Evolutionary conservation across 164 flowering plant species (phyloP), one percentile per base, ranked within the genome.

Genomic region (Magnolia officinalis): DNA sequence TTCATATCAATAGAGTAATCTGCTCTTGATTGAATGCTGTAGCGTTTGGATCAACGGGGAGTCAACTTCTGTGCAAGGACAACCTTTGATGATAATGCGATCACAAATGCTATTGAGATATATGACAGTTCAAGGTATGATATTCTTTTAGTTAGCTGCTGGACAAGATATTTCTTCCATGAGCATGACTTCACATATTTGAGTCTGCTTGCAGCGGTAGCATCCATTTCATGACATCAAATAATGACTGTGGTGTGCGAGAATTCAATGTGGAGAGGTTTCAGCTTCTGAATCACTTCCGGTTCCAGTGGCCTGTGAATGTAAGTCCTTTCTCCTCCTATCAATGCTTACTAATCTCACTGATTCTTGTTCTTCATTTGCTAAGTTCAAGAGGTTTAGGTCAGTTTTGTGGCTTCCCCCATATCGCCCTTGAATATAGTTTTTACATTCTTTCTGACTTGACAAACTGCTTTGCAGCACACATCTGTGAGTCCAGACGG

Each of bases 401-500:
- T 37, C 45, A 3, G 45, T 37, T 37, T 37, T 37, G 45, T 37
- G 45, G 45, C 45, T 37, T 37, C 6, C 45, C 45, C 6, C 6
- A 3, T 37, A 37, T 37, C 45, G 2, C 45, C 45, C 6, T 37
- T 37, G 6, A 37, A 37, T 37, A 37, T 37, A 37, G 45, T 5
- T 37, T 37, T 37, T 37, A 37, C 6, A 37, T 37, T 37, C 45
- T 37, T 37, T 37, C 45, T 37, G 45, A 37, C 45, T 4, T 5
- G 45, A 37, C 45, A 37, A 37, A 37, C 45, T 37, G 45, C 45
- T 49, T 75, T 85, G 88, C 94, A 92, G 97, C 92, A 92, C 81
- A 84, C 95, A 67, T 89, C 97, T 9, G 72, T 89, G 72, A 92
- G 95, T 77, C 95, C 95, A 14, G 92, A 90, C 70, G 76, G 91